Percentiles rank a stretch among this genome's conserved stretches.
phyloP scores from a whole-genome alignment of 2,329 filamentous ascomycete genomes.

The Aspergillus brasiliensis region DNA sequence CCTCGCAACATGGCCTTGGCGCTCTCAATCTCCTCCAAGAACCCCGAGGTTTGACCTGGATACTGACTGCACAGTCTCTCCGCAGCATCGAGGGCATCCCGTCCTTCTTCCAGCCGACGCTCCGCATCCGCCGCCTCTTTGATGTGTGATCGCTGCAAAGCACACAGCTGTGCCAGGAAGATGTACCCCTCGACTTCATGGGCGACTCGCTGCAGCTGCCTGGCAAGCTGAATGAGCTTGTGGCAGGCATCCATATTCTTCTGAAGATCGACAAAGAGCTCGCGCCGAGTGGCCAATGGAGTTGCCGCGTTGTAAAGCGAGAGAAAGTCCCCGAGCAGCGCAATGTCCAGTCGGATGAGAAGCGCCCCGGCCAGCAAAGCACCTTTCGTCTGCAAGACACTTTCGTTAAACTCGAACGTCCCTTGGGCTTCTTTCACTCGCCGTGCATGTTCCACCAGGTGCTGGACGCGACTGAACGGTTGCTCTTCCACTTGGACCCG shows the following conservation, averaged over 20 bases:
- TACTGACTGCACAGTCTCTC: slow-evolving; percentile 43
- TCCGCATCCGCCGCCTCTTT: slow-evolving; percentile 7
- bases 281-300: not conserved
- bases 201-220: not conserved
- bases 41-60: slow-evolving; percentile 31
- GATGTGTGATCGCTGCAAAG: slow-evolving; percentile 38
- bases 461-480: slow-evolving; percentile 39
- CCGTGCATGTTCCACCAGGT: slow-evolving; percentile 38
- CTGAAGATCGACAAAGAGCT: slow-evolving; percentile 10
- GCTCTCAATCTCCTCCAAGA: slow-evolving; percentile 52
- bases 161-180: slow-evolving; percentile 53
- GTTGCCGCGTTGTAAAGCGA: slow-evolving; percentile 17
- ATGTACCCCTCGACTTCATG: slow-evolving; percentile 53
- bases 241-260: slow-evolving; percentile 44
- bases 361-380: slow-evolving; percentile 49
- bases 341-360: slow-evolving; percentile 52
- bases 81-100: slow-evolving; percentile 60
- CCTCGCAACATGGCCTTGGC: slow-evolving; percentile 51
- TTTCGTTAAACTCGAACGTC: slow-evolving; percentile 31
- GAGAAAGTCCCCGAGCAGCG: slow-evolving; percentile 50
- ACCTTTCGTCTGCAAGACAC: slow-evolving; percentile 40
- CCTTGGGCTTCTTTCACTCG: slow-evolving; percentile 28
- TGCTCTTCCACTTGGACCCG: slow-evolving; percentile 41
- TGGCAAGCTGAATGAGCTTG: slow-evolving; percentile 43
- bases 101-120: slow-evolving; percentile 35